These are phyloP conservation scores for Colletotrichum musae DNA, from an alignment of 2,329 filamentous ascomycete genomes.

Conservation along the genomic window DNA sequence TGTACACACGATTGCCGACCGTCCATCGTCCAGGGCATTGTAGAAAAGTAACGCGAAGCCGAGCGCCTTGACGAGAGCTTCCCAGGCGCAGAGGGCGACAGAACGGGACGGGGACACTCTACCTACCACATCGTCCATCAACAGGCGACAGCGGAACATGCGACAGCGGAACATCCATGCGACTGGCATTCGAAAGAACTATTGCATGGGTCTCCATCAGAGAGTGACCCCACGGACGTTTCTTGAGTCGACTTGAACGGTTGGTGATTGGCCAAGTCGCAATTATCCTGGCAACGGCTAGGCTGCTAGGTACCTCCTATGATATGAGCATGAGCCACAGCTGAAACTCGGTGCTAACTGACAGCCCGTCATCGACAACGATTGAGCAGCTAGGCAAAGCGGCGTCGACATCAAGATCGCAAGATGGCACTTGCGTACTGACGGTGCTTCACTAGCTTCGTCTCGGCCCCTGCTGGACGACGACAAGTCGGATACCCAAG, in stretches of 20 bases:
- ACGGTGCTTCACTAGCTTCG: conserved; percentile 29
- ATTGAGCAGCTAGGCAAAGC: conserved; percentile 9
- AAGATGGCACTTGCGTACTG: conserved; percentile 33
- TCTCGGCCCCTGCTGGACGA: conserved; percentile 31
- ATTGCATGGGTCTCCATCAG: conserved; percentile 39
- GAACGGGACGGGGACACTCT: too few relatives aligned
- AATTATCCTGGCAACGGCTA: conserved; percentile 42
- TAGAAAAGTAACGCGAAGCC: conserved; percentile 29
- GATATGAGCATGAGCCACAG: conserved; percentile 53
- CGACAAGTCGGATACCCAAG: conserved; percentile 6
- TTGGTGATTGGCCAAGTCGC: conserved; percentile 48
- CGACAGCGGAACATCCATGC: conserved; percentile 26
- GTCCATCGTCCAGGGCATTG: conserved; percentile 30
- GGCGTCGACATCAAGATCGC: conserved; percentile 26
- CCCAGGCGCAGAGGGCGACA: too few relatives aligned
- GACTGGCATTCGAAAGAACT: conserved; percentile 16
- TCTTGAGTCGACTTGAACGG: conserved; percentile 18
- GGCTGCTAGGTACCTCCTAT: conserved; percentile 36
- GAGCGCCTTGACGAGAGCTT: conserved; percentile 27
- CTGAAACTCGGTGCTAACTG: conserved; percentile 48
- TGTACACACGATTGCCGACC: conserved; percentile 48
- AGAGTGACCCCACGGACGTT: conserved; percentile 45
- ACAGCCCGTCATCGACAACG: conserved; percentile 24
- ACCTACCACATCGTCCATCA: conserved; percentile 4
- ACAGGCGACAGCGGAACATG: conserved; percentile 19